phyloP scores from a whole-genome alignment of 306 rosid genomes.

The Abrus pulchellus region DNA sequence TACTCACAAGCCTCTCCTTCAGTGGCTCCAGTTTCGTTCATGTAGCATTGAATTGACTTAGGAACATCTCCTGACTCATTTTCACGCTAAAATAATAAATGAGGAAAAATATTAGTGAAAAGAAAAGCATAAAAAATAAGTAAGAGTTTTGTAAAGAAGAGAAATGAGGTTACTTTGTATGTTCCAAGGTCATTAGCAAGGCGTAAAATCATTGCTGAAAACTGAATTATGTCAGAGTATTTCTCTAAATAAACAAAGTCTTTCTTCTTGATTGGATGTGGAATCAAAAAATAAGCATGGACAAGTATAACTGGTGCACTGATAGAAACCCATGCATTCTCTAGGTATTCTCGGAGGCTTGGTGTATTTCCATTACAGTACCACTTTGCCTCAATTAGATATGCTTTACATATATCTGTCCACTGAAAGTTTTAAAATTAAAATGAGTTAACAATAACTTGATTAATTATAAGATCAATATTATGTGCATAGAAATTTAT shows the following conservation, averaged over 20 bases:
- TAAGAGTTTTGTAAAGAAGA: no score
- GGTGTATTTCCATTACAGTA: slow-evolving; percentile 14
- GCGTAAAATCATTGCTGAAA: slow-evolving; percentile 11
- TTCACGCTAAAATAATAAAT: not conserved
- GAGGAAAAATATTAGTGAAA: not conserved
- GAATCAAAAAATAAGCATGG: slow-evolving; percentile 29
- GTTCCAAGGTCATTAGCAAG: slow-evolving; percentile 28
- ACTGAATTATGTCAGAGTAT: not conserved
- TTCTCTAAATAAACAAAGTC: not conserved
- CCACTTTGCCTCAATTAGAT: slow-evolving; percentile 34
- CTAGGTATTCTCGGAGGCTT: slow-evolving; percentile 12
- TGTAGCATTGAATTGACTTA: slow-evolving; percentile 54
- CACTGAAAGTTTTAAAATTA: not conserved
- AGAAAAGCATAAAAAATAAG: not conserved
- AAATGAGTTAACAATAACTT: not conserved
- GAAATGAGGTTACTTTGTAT: not conserved
- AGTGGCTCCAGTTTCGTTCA: slow-evolving; percentile 6
- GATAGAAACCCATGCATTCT: slow-evolving; percentile 24
- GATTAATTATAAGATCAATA: not conserved
- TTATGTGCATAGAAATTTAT: not conserved
- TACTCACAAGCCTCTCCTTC: slow-evolving; percentile 42
- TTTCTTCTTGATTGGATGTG: not conserved
- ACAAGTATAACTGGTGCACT: not conserved
- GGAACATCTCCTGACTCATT: slow-evolving; percentile 36
- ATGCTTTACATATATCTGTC: slow-evolving; percentile 25